Percentiles rank a stretch among this genome's conserved stretches.
Conservation (phyloP, 371 early-diverging fungal species). For the Mucor plumbeus region DNA sequence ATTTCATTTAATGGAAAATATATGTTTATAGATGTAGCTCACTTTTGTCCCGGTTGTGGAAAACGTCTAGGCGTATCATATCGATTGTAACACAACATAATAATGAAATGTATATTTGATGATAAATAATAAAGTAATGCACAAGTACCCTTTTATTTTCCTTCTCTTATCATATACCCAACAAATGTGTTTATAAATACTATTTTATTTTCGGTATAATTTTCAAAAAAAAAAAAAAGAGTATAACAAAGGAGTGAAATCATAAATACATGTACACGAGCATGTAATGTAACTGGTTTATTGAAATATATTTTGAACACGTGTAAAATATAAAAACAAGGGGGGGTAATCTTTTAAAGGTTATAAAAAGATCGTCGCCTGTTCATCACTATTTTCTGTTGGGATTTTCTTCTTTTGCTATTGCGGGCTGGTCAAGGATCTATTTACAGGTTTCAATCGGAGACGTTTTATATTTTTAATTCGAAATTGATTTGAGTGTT, state of each 20-base stretch:
- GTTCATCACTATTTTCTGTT: background rate
- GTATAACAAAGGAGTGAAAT: background rate
- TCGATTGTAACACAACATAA: conserved; percentile 20
- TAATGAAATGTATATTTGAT: background rate
- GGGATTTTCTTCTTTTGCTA: background rate
- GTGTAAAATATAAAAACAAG: background rate
- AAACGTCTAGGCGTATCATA: conserved; percentile 33
- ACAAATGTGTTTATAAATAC: background rate
- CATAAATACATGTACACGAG: background rate
- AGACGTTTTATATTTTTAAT: background rate
- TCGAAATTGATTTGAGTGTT: conserved; percentile 1
- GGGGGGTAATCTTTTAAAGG: background rate
- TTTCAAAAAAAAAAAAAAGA: no score
- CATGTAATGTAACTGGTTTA: background rate
- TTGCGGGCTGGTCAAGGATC: background rate
- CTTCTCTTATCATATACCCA: background rate
- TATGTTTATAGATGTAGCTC: conserved; percentile 37
- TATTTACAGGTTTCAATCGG: background rate
- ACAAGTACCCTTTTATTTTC: background rate
- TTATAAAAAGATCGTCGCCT: conserved; percentile 3
- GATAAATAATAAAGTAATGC: conserved; percentile 1
- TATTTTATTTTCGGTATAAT: no score
- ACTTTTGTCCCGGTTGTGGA: conserved; percentile 50
- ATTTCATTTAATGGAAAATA: background rate
- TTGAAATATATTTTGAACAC: background rate